Base-by-base conservation (phyloP, 805 yeast species). In the Starmerella sirachaensis region DNA sequence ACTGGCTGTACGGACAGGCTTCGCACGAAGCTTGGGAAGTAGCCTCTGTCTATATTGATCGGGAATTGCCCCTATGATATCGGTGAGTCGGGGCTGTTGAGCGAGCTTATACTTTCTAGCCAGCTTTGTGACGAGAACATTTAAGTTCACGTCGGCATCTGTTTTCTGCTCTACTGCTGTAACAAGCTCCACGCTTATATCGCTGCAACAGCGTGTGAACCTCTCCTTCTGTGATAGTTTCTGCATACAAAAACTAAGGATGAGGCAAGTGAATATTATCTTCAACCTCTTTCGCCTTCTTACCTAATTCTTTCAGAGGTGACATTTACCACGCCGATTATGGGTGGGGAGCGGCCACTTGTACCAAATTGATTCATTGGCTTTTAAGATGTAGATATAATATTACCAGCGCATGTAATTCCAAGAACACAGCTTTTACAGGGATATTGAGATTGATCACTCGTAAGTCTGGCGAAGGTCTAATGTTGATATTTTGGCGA, bases 1-100 rank as follows among this genome's bases (percentile, higher is more conserved):
- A 9, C 94, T 81, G 0, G 98, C 98, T 0, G 98, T 91, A 60
- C 98, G 72, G 31, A 91, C 97, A 0, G 98, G 98, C 59, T 91
- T 91, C n/a, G 98, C 98, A 61, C 91, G 83, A 31, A 91, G 67
- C 61, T 86, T 86, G 2, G 97, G 98, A 27, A 91, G 66, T 38
- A 91, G 62, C 54, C 85, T 85, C 56, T 84, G 84, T 59, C 83
- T 84, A 61, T 88, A 80, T 56, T 88, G 95, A 56, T 88, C 96
- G 8, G 98, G 98, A 43, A 91, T 88, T 1, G 97, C 81, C 25
- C 84, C 73, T 22, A 91, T 88, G 52, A 91, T 85, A 60, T 91
- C 98, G 1, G 97, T 88, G 35, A 91, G 67, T 51, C 97, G 68
- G 13, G 98, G 98, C 56, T 86, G 97, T 51, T 79, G 80, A 52